Evolutionary conservation across 1,284 basidiomycete species (phyloP), one percentile per base, ranked within the genome.

Genomic region (Cystobasidium pallidum): DNA sequence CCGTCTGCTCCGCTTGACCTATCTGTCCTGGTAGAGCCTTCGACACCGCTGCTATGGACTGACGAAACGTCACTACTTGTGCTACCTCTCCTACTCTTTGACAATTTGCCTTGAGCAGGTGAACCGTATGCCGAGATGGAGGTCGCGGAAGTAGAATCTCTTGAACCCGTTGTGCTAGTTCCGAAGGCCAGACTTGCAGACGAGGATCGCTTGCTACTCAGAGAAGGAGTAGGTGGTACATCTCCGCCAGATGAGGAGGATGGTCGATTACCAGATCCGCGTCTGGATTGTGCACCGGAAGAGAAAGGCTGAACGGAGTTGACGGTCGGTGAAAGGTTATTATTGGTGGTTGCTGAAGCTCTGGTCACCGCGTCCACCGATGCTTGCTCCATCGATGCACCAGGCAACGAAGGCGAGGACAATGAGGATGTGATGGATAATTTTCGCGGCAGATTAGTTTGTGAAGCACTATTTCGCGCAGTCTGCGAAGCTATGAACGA

Each of bases 31-130:
- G 49, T 70, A 21, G n/a, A 28, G 2, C 28, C 41, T 24, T 62
- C 87, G 73, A 88, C 88, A 65, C 84, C 83, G 3, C 47, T 58
- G 28, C 89, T 88, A 75, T 89, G 86, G 17, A 87, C 83, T 75
- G 86, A 90, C 1, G 90, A 92, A 21, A 88, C 85, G 79, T 95
- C 92, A 81, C 92, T 95, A 28, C 92, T 88, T 2, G 86, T 89
- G 78, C 92, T 95, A 78, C 91, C 91, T 75, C 91, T 84, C 8
- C 77, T 75, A 39, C 70, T 74, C 75, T 86, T 84, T 78, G 67
- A 52, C 68, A 10, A 57, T 83, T 83, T 85, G 76, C 81, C 82
- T 88, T 88, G 79, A 24, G 85, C 68, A 88, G 85, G 88, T 89
- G 34, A 85, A 81, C 11, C 81, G 86, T 41, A 89, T 89, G 61